A percentile compares a stretch with the other conserved stretches of the same genome.
Conservation (phyloP, 2,329 filamentous ascomycete species). For the Neonectria coccinea region DNA sequence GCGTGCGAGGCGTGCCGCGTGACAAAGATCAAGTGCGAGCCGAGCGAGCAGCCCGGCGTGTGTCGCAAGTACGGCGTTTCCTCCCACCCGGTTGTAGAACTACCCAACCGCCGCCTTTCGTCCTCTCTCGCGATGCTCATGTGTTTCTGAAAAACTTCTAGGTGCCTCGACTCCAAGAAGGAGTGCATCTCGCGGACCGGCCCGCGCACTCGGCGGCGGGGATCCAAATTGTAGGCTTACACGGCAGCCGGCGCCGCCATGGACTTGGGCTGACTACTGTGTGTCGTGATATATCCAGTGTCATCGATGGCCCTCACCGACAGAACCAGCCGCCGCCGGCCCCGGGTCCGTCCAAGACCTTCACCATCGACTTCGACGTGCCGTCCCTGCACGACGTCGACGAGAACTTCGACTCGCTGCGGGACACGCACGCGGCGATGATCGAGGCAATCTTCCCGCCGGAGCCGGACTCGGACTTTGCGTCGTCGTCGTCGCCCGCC, state of each 20-base stretch:
- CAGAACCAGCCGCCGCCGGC: slow-evolving; percentile 45
- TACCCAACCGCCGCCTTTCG: too few species aligned
- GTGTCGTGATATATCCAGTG: slow-evolving; percentile 26
- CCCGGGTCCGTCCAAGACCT: slow-evolving; percentile 60
- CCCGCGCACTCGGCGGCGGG: slow-evolving; percentile 62
- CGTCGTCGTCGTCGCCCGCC: slow-evolving; percentile 34
- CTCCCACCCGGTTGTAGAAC: not conserved
- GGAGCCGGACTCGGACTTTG: slow-evolving; percentile 39
- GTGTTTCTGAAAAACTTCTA: slow-evolving; percentile 37
- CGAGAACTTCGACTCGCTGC: slow-evolving; percentile 57
- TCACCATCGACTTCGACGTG: slow-evolving; percentile 65
- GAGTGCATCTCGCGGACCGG: slow-evolving; percentile 65
- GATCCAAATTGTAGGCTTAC: slow-evolving; percentile 56
- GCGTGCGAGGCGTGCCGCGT: slow-evolving; percentile 66
- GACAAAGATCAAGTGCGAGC: slow-evolving; percentile 66
- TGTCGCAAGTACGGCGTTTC: slow-evolving; percentile 60
- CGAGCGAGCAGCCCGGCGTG: slow-evolving; percentile 59
- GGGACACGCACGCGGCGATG: slow-evolving; percentile 56
- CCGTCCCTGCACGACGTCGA: slow-evolving; percentile 53
- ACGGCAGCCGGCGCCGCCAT: not conserved
- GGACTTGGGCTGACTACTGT: slow-evolving; percentile 1
- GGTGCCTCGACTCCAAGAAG: slow-evolving; percentile 64
- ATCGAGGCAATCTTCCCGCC: slow-evolving; percentile 56
- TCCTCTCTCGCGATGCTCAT: slow-evolving; percentile 4
- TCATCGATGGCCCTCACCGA: slow-evolving; percentile 37